Percentiles rank a stretch among this genome's conserved stretches.
Conservation (phyloP, 805 yeast genomes). For the Spathaspora arborariae region DNA sequence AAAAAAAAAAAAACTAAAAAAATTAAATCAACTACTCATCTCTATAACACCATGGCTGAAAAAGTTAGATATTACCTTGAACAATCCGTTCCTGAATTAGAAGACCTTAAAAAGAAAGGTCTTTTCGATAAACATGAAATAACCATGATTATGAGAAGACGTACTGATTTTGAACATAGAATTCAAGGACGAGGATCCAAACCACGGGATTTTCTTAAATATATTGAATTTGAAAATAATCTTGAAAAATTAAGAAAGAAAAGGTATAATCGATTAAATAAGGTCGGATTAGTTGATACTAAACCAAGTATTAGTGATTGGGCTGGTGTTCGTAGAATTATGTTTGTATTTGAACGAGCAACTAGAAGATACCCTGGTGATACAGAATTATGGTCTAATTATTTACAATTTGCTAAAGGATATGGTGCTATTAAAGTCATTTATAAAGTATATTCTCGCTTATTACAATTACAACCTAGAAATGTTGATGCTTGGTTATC, state of each 20-base stretch:
- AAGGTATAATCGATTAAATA: conserved; percentile 59
- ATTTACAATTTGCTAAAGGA: conserved; percentile 63
- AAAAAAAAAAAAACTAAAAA: neutral
- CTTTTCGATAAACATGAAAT: conserved; percentile 81
- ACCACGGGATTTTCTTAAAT: conserved; percentile 71
- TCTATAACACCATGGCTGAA: conserved; percentile 30
- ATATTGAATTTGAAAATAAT: conserved; percentile 75
- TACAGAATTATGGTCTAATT: conserved; percentile 71
- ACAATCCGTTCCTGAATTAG: conserved; percentile 84
- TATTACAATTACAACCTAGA: conserved; percentile 86
- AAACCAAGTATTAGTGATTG: conserved; percentile 75
- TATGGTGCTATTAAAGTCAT: conserved; percentile 68
- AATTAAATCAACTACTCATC: neutral
- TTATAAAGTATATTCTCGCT: conserved; percentile 70
- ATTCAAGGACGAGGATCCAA: conserved; percentile 79
- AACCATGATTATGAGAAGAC: conserved; percentile 78
- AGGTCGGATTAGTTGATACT: conserved; percentile 52
- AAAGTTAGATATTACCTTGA: conserved; percentile 52
- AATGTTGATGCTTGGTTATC: conserved; percentile 88
- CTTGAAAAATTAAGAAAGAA: conserved; percentile 75
- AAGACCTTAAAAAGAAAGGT: conserved; percentile 78
- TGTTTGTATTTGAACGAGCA: conserved; percentile 81
- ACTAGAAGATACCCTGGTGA: conserved; percentile 76
- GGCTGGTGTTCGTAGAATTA: conserved; percentile 78
- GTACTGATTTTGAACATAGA: conserved; percentile 95